Percentiles rank a stretch among this genome's conserved stretches.
phyloP scores from a whole-genome alignment of 2,329 filamentous ascomycete genomes.

The Endothia cerciana region DNA sequence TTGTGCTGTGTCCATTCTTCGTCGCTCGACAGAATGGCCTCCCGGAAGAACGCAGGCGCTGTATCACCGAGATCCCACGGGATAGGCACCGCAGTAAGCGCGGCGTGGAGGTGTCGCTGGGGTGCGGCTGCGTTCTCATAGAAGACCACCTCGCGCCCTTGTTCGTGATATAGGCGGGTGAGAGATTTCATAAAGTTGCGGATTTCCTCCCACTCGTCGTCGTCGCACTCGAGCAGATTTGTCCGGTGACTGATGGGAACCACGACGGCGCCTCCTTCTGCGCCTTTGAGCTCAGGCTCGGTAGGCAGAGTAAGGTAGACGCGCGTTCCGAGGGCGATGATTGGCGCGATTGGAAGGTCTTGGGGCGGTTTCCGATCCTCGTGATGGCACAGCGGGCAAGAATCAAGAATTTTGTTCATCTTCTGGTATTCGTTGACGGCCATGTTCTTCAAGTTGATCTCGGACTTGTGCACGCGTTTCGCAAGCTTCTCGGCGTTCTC shows the following conservation, averaged over 20 bases:
- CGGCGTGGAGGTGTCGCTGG: constrained; percentile 78
- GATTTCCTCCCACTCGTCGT: constrained; percentile 97
- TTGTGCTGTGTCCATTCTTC: constrained; percentile 96
- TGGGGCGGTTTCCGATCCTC: constrained; percentile 73
- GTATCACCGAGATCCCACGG: constrained; percentile 90
- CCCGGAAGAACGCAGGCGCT: constrained; percentile 91
- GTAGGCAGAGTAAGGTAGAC: constrained; percentile 88
- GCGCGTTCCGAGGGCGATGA: constrained; percentile 83
- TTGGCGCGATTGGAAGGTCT: constrained; percentile 75
- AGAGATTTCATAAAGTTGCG: constrained; percentile 99
- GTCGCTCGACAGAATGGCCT: constrained; percentile 85
- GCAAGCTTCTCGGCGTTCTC: constrained; percentile 93
- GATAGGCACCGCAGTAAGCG: constrained; percentile 83
- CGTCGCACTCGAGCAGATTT: constrained; percentile 96
- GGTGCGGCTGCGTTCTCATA: constrained; percentile 95
- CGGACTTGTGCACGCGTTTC: constrained; percentile 82
- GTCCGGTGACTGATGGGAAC: constrained; percentile 84
- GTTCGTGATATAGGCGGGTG: constrained; percentile 91
- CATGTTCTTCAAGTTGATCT: constrained; percentile 83
- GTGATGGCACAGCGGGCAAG: constrained; percentile 88
- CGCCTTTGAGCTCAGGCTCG: constrained; percentile 77
- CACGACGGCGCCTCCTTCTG: constrained; percentile 80
- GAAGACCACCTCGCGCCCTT: constrained; percentile 90
- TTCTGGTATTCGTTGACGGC: constrained; percentile 90
- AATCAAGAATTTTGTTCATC: constrained; percentile 83